Base-by-base conservation (phyloP, 1,139 yeast species). In the Kodamaea plutei region DNA sequence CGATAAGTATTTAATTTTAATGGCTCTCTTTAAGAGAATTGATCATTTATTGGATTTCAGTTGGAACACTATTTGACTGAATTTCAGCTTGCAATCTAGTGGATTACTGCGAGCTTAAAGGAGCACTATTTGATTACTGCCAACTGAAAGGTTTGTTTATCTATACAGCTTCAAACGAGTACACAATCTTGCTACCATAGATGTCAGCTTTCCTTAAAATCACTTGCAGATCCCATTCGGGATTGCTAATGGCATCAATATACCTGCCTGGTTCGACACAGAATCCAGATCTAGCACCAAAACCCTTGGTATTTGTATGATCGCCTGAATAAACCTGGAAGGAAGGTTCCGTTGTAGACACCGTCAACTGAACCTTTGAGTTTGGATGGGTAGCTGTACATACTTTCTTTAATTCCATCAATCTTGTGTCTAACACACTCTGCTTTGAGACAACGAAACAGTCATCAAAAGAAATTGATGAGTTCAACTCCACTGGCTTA, bases 241-340 rank as follows among this genome's bases (percentile, higher is more conserved):
- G 54, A 29, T 52, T 44, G 48, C 73, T 71, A 25, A 71, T 61
- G 6, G 85, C 84, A 52, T 78, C 64, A 26, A 76, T 67, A 46
- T 64, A 77, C 47, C 85, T 64, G 20, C 75, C 69, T 20, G 84
- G 79, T 52, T 80, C 88, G 27, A 78, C 61, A 40, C 83, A 78
- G 51, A 79, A 69, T 5, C 84, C 87, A 33, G 71, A 55, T 50
- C 84, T 66, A 18, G 61, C 48, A 16, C 60, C 56, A 42, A 53
- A 64, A 6, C 55, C 56, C 18, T 48, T 45, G 25, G 68, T 60
- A 36, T 65, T 47, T 35, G 70, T 62, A 32, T 61, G 61, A 41
- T 73, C 79, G 20, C 84, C 84, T 21, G 85, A 76, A 54, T 79
- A 80, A 32, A 80, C 62, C 53, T 79, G 87, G 64, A 75, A 78